Percentiles rank a stretch among this genome's conserved stretches.
These are phyloP conservation scores for Amanita molliuscula DNA, from an alignment of 768 basidiomycete genomes.

Conservation along the genomic window DNA sequence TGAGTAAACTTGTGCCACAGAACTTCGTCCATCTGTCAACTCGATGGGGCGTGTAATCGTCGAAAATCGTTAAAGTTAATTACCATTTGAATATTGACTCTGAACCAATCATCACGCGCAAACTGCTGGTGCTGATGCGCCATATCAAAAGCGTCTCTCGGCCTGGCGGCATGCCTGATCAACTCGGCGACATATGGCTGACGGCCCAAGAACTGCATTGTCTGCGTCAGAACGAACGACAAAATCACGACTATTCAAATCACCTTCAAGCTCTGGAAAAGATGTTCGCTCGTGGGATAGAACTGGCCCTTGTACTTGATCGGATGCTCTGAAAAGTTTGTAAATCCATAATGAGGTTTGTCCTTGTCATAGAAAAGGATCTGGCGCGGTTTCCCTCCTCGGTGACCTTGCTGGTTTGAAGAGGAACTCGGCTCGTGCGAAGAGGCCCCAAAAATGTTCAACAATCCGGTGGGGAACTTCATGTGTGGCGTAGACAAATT, in stretches of 20 bases:
- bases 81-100: conserved; percentile 37
- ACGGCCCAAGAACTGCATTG: conserved; percentile 27
- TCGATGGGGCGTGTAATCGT: not conserved
- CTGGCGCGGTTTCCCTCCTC: not conserved
- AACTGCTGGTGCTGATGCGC: conserved; percentile 26
- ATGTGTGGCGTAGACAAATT: not conserved
- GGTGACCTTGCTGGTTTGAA: not conserved
- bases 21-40: conserved; percentile 35
- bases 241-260: not conserved
- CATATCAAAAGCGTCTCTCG: conserved; percentile 30
- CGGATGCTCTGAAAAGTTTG: conserved; percentile 33
- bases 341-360: conserved; percentile 28
- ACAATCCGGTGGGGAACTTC: conserved; percentile 2
- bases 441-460: not conserved
- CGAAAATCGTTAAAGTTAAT: not conserved
- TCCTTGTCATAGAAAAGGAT: conserved; percentile 25
- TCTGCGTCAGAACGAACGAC: not conserved
- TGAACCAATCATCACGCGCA: conserved; percentile 36
- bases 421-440: not conserved
- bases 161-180: conserved; percentile 25
- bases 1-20: conserved; percentile 45
- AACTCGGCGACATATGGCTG: conserved; percentile 34
- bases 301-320: conserved; percentile 28
- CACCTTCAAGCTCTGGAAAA: conserved; percentile 41
- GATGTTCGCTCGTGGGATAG: conserved; percentile 43